Conservation (phyloP, 306 rosid species). For the Rosa multiflora region DNA sequence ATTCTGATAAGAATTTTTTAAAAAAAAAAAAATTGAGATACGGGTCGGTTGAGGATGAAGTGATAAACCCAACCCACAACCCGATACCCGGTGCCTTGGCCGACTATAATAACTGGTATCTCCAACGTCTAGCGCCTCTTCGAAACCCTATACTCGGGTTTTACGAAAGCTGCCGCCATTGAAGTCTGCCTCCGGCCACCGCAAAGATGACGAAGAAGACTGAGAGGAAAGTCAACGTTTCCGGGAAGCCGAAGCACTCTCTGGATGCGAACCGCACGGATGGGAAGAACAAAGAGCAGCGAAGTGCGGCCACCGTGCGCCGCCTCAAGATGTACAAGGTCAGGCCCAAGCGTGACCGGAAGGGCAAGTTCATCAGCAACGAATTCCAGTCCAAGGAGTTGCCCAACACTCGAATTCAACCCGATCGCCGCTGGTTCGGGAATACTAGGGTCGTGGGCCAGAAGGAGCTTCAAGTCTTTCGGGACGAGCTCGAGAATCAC, state of each 20-base stretch:
- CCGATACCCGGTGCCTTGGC: too few relatives aligned
- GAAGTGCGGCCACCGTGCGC: constrained; percentile 84
- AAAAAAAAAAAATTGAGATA: too few relatives aligned
- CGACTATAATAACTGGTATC: too few relatives aligned
- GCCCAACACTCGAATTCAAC: constrained; percentile 78
- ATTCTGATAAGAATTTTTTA: too few relatives aligned
- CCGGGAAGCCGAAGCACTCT: constrained; percentile 91
- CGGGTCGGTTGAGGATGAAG: too few relatives aligned
- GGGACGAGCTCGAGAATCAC: constrained; percentile 66
- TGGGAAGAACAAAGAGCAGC: constrained; percentile 34
- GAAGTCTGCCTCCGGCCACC: background rate
- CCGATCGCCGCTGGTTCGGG: constrained; percentile 89
- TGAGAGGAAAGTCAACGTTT: constrained; percentile 63
- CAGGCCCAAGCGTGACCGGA: constrained; percentile 60
- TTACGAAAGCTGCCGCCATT: background rate
- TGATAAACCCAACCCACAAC: too few relatives aligned
- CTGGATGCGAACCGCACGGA: constrained; percentile 71
- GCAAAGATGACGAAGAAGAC: constrained; percentile 68
- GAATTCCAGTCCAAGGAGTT: constrained; percentile 71
- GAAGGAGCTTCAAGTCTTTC: constrained; percentile 77
- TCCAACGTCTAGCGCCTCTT: background rate
- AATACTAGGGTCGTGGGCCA: constrained; percentile 79
- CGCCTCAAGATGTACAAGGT: constrained; percentile 88
- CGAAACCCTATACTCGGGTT: background rate
- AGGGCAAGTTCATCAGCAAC: constrained; percentile 56